These are phyloP conservation scores for Chaetomium tenue DNA, from an alignment of 495 filamentous ascomycete species.

Conservation along the genomic window DNA sequence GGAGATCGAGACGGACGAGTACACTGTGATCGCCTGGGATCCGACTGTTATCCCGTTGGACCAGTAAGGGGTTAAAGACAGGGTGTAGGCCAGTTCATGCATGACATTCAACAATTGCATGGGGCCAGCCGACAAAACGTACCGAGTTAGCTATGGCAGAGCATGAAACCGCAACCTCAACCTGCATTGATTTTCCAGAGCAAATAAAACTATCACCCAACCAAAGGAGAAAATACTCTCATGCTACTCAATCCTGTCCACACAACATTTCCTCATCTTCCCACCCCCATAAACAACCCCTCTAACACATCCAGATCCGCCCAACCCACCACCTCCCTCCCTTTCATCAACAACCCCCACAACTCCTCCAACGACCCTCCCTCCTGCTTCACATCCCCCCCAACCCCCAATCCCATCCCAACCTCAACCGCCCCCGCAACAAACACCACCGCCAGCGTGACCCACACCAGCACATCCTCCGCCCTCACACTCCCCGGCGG, in stretches of 20 bases:
- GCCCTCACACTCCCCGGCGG: constrained; percentile 26
- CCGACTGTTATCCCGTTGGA: constrained; percentile 40
- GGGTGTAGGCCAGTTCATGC: neutral
- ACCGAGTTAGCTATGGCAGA: too few species aligned
- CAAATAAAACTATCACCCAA: neutral
- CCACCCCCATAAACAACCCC: constrained; percentile 22
- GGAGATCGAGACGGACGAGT: constrained; percentile 54
- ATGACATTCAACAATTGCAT: neutral
- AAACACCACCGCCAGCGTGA: constrained; percentile 30
- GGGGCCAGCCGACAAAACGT: too few species aligned
- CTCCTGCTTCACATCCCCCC: constrained; percentile 8
- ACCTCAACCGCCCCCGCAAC: constrained; percentile 24
- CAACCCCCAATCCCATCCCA: neutral
- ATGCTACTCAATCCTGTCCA: neutral
- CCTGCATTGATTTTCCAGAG: too few species aligned
- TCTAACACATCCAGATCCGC: constrained; percentile 27
- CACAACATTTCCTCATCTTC: neutral
- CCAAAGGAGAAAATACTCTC: neutral
- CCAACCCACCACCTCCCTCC: constrained; percentile 30
- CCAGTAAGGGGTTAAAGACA: neutral
- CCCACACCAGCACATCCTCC: constrained; percentile 28
- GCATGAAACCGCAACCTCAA: too few species aligned
- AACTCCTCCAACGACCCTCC: constrained; percentile 28
- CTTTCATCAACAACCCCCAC: constrained; percentile 27
- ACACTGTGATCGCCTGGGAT: constrained; percentile 72